Evolutionary conservation across 345 rosid genomes (phyloP), one percentile per base, ranked within the genome.

Genomic region (Alliaria petiolata): DNA sequence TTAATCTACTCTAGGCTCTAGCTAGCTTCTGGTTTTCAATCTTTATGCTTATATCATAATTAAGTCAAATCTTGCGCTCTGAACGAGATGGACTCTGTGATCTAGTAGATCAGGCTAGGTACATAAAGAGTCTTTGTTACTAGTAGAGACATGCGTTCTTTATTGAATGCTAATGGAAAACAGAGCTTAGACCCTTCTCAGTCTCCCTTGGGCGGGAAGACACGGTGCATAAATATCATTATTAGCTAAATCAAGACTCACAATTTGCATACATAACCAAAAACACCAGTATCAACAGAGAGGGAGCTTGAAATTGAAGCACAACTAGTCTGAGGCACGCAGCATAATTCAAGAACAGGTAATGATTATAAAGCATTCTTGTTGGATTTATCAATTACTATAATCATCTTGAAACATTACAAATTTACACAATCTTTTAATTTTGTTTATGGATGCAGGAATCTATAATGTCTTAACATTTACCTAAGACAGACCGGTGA

Each of bases 261-360:
- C n/a, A n/a, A n/a, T n/a, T n/a, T n/a, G 61, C 3, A 42, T 42
- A 54, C 30, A 25, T 50, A 56, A 11, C 10, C 38, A 58, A 47
- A 57, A 25, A n/a, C 14, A 39, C 6, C 1, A 4, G 7, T 53
- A 31, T 14, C 55, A 62, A 71, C 63, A 16, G 97, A 95, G 83
- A 86, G 96, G 61, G 99, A 95, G 78, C 99, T 95, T 79, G 99
- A 91, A n/a, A n/a, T 95, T 20, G 96, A 91, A 87, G 99, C 98
- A 69, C 99, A 95, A 82, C 92, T 95, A 44, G 99, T 91, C 51
- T n/a, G 99, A 95, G 81, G 98, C 98, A 28, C 91, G 98, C 47
- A 95, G 99, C 81, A 95, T 91, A 63, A 91, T 91, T 81, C 97
- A 91, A 80, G 99, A 95, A 83, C 99, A 95, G 98, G 97, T 91